Evolutionary conservation across 495 filamentous ascomycete species (phyloP).

Genomic region (Cetradonia linearis): DNA sequence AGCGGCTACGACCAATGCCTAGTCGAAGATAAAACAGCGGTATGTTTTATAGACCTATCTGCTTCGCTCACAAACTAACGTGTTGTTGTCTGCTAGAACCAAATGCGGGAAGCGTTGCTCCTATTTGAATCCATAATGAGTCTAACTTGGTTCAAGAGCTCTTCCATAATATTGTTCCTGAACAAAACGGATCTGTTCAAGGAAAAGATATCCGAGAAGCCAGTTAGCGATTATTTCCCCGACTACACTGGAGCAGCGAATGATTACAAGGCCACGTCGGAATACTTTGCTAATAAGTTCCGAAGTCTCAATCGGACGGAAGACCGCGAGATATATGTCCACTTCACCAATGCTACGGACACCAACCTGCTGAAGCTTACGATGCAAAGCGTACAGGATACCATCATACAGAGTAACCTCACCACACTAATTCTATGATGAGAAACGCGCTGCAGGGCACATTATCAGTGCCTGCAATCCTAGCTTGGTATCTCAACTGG

Average conservation of each 20-base stretch:
- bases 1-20: slow-evolving; percentile 96
- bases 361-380: slow-evolving; percentile 94
- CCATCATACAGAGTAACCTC: slow-evolving; percentile 98
- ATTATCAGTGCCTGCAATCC: slow-evolving; percentile 8
- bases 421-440: slow-evolving; percentile 78
- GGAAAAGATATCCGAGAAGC: slow-evolving; percentile 68
- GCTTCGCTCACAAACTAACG: not conserved
- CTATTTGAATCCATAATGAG: slow-evolving; percentile 96
- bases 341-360: slow-evolving; percentile 91
- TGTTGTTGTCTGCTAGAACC: slow-evolving; percentile 54
- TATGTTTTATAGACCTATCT: slow-evolving; percentile 39
- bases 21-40: slow-evolving; percentile 93
- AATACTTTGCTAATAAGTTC: slow-evolving; percentile 89
- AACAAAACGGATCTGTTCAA: slow-evolving; percentile 99
- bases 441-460: not conserved
- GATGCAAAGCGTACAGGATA: slow-evolving; percentile 95
- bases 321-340: slow-evolving; percentile 81
- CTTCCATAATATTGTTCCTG: slow-evolving; percentile 92
- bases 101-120: slow-evolving; percentile 99
- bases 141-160: slow-evolving; percentile 93
- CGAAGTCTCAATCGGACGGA: slow-evolving; percentile 74
- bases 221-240: slow-evolving; percentile 84
- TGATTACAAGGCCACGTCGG: slow-evolving; percentile 53
- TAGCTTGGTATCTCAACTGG: not conserved
- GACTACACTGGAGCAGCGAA: slow-evolving; percentile 62